A percentile compares a stretch with the other conserved stretches of the same genome.
Conservation (phyloP, 495 filamentous ascomycete genomes). For the Neurospora intermedia region DNA sequence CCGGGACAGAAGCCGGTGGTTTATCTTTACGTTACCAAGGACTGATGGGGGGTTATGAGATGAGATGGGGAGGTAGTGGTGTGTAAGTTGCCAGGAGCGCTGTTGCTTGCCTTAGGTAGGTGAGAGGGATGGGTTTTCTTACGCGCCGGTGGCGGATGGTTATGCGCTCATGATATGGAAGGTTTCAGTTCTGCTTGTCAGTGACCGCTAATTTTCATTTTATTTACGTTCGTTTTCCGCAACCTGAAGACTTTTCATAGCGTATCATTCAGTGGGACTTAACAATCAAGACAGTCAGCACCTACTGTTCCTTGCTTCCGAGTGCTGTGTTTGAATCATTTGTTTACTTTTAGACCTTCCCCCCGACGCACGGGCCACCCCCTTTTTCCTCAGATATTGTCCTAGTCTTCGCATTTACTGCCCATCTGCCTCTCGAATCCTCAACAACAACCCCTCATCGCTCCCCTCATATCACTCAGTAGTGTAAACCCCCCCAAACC, state of each 20-base stretch:
- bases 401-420: not conserved
- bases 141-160: not conserved
- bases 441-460: not conserved
- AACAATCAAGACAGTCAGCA: not conserved
- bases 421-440: not conserved
- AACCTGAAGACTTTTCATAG: not conserved
- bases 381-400: not conserved
- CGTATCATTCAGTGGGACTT: too few species aligned
- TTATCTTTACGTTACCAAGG: conserved; percentile 31
- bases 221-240: not conserved
- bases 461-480: not conserved
- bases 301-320: not conserved
- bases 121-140: not conserved
- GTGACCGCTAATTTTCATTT: not conserved
- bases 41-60: conserved; percentile 5
- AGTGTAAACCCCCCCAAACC: conserved; percentile 21
- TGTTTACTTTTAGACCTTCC: not conserved
- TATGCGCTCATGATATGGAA: not conserved
- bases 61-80: not conserved
- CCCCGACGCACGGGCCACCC: not conserved
- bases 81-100: not conserved
- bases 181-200: not conserved
- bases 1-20: conserved; percentile 27
- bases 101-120: not conserved
- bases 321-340: not conserved